A percentile compares a stretch with the other conserved stretches of the same genome.
phyloP scores from a whole-genome alignment of 257 asterid species.

The Apocynum venetum region DNA sequence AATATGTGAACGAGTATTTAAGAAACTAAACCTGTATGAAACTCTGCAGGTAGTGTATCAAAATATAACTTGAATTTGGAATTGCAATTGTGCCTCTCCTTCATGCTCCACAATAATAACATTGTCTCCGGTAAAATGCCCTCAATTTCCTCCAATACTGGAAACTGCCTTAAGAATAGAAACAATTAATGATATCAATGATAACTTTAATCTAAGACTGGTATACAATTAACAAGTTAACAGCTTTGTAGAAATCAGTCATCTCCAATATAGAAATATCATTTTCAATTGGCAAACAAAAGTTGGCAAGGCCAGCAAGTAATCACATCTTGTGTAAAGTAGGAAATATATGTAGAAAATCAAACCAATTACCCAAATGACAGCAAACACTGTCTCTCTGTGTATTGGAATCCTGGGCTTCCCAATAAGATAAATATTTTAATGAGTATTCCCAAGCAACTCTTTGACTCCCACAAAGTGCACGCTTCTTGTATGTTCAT shows the following conservation, averaged over 20 bases:
- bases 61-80: slow-evolving; percentile 74
- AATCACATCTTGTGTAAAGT: neutral
- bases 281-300: neutral
- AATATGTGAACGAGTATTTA: neutral
- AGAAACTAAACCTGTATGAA: slow-evolving; percentile 62
- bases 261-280: neutral
- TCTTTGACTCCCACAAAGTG: neutral
- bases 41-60: slow-evolving; percentile 61
- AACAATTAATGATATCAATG: neutral
- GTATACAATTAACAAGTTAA: neutral
- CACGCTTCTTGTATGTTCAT: neutral
- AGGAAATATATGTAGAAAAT: neutral
- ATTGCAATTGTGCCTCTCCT: slow-evolving; percentile 61
- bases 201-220: neutral
- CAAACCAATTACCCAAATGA: neutral
- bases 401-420: too few species aligned
- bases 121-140: slow-evolving; percentile 85
- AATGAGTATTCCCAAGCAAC: neutral
- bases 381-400: too few species aligned
- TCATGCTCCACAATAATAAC: slow-evolving; percentile 97
- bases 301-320: neutral
- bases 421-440: neutral
- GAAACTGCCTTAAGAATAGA: slow-evolving; percentile 54
- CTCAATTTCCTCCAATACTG: slow-evolving; percentile 52
- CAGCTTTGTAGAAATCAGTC: neutral